Evolutionary conservation across 1,139 yeast genomes (phyloP), one percentile per base, ranked within the genome.

Genomic region (Saccharomyces hybrid): DNA sequence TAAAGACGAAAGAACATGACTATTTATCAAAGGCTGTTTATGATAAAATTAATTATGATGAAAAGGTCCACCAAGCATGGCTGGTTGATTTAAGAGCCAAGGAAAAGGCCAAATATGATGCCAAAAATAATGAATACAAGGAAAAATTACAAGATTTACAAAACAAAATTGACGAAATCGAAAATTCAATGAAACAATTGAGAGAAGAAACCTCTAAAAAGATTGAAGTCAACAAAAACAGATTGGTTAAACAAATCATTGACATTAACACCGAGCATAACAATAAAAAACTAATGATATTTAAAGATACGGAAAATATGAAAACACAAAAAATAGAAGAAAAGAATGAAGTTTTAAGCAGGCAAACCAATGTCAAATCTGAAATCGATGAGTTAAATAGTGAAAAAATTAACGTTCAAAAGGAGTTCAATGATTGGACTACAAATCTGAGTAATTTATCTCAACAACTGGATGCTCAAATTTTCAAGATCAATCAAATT

Each of bases 81-180:
- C 29, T 67, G 25, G 53, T 52, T 13, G 55, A 58, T 13, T 61
- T 53, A 41, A 55, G 56, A 16, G 49, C 53, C 27, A 54, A 53
- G 7, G 57, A 59, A 48, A 49, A 55, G 44, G 57, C 54, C 42
- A 59, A 57, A 46, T 51, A 51, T 41, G 29, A 47, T 41, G 50
- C 90, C 34, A 62, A 56, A 48, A 53, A 57, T 25, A 47, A 54
- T 23, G 61, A 59, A 27, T 66, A 63, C 49, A 58, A 63, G 6
- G 57, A 58, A 4, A 59, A 57, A 49, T 50, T 65, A 47, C 53
- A 55, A 5, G 52, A 55, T 9, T 48, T 68, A 23, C 61, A 65
- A 29, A 52, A 54, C 9, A 59, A 64, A 31, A 57, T 61, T 38
- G 60, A 62, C n/a, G 57, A 59, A 49, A 56, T 64, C 14, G 51